Evolutionary conservation across 1,284 basidiomycete species (phyloP).

Genomic region (Trichosporon faecale): DNA sequence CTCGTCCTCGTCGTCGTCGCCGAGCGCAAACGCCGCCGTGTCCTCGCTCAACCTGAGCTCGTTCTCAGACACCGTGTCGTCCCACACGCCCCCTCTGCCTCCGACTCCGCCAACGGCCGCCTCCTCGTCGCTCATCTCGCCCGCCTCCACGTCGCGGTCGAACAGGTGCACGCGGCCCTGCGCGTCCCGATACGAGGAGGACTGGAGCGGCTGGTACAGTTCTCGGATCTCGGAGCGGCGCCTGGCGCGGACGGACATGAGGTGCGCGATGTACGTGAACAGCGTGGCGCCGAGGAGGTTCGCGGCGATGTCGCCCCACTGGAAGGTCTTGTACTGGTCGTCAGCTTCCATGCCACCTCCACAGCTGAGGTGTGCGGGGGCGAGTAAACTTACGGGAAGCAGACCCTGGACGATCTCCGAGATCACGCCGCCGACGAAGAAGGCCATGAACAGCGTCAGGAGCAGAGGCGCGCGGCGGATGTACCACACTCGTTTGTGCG

Average conservation of each 20-base stretch:
- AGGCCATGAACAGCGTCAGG: conserved; percentile 39
- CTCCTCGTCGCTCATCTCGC: neutral
- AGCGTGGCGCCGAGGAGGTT: conserved; percentile 47
- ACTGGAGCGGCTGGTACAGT: conserved; percentile 48
- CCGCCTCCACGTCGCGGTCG: conserved; percentile 13
- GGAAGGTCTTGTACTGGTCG: conserved; percentile 47
- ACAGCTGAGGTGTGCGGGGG: too few species aligned
- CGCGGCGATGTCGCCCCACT: conserved; percentile 49
- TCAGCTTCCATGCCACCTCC: neutral
- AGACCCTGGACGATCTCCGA: conserved; percentile 47
- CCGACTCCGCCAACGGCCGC: neutral
- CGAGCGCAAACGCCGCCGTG: neutral
- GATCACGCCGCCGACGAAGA: conserved; percentile 48
- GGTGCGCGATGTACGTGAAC: conserved; percentile 47
- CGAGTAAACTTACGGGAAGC: conserved; percentile 43
- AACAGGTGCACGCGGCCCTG: conserved; percentile 45
- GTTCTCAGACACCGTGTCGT: conserved; percentile 22
- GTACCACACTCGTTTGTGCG: conserved; percentile 48
- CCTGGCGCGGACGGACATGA: conserved; percentile 33
- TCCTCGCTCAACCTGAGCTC: neutral
- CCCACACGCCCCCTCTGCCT: conserved; percentile 30
- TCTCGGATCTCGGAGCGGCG: conserved; percentile 38
- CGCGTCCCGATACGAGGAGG: conserved; percentile 41
- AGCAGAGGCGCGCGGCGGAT: conserved; percentile 48
- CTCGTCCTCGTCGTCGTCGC: conserved; percentile 40